phyloP scores from a whole-genome alignment of 345 rosid species.

The Turnera subulata region DNA sequence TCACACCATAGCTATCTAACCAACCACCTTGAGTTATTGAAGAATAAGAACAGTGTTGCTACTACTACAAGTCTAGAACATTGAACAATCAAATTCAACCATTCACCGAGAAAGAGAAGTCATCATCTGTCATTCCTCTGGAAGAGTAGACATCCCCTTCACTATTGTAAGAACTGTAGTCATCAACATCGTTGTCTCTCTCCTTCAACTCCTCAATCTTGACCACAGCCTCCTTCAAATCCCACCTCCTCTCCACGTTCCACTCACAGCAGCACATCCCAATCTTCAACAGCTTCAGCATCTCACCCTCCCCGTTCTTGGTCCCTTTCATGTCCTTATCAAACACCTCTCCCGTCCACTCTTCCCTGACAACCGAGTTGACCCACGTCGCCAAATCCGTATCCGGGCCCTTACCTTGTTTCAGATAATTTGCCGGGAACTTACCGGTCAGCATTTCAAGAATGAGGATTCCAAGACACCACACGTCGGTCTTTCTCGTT shows the following conservation, averaged over 20 bases:
- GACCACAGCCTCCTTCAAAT: constrained; percentile 50
- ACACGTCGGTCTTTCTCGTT: constrained; percentile 64
- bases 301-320: constrained; percentile 59
- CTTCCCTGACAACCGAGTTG: constrained; percentile 65
- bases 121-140: constrained; percentile 44
- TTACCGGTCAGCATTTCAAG: constrained; percentile 72
- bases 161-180: constrained; percentile 48
- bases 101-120: constrained; percentile 42
- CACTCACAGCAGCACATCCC: constrained; percentile 83
- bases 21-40: too few relatives aligned
- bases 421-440: constrained; percentile 64
- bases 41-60: too few relatives aligned
- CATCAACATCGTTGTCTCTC: constrained; percentile 41
- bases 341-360: constrained; percentile 80
- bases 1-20: too few relatives aligned
- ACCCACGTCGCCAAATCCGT: constrained; percentile 73
- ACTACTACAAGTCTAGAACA: too few relatives aligned
- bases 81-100: constrained; percentile 5
- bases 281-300: constrained; percentile 75
- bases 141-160: constrained; percentile 56
- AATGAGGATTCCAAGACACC: constrained; percentile 87
- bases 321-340: constrained; percentile 72
- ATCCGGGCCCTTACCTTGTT: constrained; percentile 49
- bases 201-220: constrained; percentile 57
- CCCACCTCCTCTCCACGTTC: constrained; percentile 68